Percentiles rank a stretch among this genome's conserved stretches.
phyloP scores from a whole-genome alignment of 2,329 filamentous ascomycete genomes.

The Hypomyces perniciosus region DNA sequence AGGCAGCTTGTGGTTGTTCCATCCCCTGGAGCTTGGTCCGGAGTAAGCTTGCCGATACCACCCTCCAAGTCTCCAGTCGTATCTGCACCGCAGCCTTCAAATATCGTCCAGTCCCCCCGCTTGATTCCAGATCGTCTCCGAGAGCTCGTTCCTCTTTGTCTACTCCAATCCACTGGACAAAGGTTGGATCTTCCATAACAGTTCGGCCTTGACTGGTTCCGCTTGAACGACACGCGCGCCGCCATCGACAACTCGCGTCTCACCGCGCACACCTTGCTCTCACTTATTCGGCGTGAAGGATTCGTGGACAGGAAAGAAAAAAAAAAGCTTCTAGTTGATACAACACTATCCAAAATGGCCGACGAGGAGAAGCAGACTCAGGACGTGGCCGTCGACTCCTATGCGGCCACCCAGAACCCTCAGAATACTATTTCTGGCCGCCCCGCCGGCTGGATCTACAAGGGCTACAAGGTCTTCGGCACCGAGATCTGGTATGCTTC shows the following conservation, averaged over 20 bases:
- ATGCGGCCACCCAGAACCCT: constrained; percentile 15
- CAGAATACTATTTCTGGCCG: constrained; percentile 21
- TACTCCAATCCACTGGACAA: not conserved
- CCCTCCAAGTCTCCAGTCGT: constrained; percentile 11
- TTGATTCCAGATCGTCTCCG: constrained; percentile 4
- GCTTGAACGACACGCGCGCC: constrained; percentile 6
- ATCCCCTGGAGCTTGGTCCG: constrained; percentile 12
- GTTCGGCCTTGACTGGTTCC: constrained; percentile 1
- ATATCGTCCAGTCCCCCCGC: constrained; percentile 13
- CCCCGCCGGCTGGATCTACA: constrained; percentile 62
- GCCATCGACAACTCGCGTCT: constrained; percentile 4
- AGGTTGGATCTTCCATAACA: not conserved
- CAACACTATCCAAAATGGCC: constrained; percentile 18
- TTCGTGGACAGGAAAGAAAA: not conserved
- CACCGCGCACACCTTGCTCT: not conserved
- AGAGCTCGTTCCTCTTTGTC: constrained; percentile 6
- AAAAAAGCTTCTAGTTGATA: not conserved
- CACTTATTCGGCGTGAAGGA: not conserved
- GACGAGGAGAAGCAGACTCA: constrained; percentile 20
- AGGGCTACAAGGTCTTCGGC: constrained; percentile 48
- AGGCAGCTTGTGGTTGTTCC: constrained; percentile 7
- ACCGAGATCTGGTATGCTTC: constrained; percentile 64
- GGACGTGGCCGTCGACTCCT: constrained; percentile 13
- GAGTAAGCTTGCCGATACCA: constrained; percentile 14
- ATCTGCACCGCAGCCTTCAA: constrained; percentile 12